Conservation (phyloP, 345 rosid species). For the Luvunga scandens region DNA sequence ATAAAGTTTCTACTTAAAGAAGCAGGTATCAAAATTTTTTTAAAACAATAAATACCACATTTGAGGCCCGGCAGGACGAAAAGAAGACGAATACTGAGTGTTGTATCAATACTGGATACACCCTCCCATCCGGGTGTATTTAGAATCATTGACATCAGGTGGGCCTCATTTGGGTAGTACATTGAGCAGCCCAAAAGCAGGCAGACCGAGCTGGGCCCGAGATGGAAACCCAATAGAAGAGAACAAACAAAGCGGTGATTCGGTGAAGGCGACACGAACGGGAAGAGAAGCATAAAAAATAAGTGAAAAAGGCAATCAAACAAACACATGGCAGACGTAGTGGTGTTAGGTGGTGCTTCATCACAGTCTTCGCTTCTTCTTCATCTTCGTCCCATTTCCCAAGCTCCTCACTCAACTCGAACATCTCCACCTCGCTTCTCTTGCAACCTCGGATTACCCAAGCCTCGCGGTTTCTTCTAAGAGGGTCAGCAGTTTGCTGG, state of each 20-base stretch:
- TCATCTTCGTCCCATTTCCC: conserved; percentile 3
- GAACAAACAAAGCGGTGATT: not conserved
- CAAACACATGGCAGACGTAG: conserved; percentile 28
- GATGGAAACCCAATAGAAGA: not conserved
- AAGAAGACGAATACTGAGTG: too few relatives aligned
- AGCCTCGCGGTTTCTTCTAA: conserved; percentile 16
- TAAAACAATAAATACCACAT: too few relatives aligned
- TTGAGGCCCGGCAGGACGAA: too few relatives aligned
- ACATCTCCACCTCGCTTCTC: not conserved
- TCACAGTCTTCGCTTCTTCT: conserved; percentile 42
- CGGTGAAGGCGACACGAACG: not conserved
- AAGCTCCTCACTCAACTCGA: conserved; percentile 15
- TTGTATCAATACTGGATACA: too few relatives aligned
- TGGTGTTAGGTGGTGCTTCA: conserved; percentile 22
- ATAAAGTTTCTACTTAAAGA: too few relatives aligned
- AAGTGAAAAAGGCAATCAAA: not conserved
- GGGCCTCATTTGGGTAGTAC: too few relatives aligned
- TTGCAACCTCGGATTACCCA: not conserved
- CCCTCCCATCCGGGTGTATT: not conserved
- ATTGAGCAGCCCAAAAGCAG: not conserved
- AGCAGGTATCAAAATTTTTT: too few relatives aligned
- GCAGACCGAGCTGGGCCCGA: not conserved
- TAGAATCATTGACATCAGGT: rapidly evolving
- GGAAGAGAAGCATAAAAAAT: not conserved
- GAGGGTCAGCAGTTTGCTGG: conserved; percentile 9